Conservation (phyloP, 176 grass and related monocot genomes). For the Sorghum bicolor region DNA sequence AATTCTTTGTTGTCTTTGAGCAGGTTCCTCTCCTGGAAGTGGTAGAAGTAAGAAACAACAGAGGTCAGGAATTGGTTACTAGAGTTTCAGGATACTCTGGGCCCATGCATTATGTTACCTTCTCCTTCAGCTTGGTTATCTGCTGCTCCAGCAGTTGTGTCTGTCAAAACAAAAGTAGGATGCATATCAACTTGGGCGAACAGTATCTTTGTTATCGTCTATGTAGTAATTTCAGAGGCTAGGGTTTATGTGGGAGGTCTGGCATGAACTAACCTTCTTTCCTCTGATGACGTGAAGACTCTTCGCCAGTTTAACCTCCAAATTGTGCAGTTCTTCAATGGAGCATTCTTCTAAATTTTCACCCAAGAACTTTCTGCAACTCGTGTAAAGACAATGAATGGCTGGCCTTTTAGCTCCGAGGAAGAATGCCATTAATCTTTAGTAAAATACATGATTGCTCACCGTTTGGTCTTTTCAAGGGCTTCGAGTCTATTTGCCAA, state of each 20-base stretch:
- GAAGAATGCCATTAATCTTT: background rate
- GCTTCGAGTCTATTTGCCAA: conserved; percentile 59
- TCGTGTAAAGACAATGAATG: background rate
- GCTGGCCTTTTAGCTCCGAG: background rate
- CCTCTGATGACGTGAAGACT: conserved; percentile 42
- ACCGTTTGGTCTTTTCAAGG: conserved; percentile 58
- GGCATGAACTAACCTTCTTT: conserved; percentile 45
- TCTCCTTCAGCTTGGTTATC: conserved; percentile 55
- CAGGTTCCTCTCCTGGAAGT: conserved; percentile 45
- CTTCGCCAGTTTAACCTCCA: conserved; percentile 51
- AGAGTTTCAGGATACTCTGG: background rate
- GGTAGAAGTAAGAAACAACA: background rate
- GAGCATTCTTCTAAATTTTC: conserved; percentile 57
- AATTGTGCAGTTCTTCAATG: conserved; percentile 44
- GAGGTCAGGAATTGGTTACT: background rate
- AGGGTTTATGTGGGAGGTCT: background rate
- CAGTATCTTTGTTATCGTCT: background rate
- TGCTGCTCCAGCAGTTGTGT: conserved; percentile 53
- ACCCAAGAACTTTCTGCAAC: conserved; percentile 52
- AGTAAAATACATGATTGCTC: background rate
- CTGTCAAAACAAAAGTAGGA: conserved; percentile 29
- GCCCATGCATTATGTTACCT: conserved; percentile 39
- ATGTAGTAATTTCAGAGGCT: background rate
- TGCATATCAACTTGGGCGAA: conserved; percentile 6
- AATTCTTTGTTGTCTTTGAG: conserved; percentile 46